Evolutionary conservation across 257 asterid genomes (phyloP).

Genomic region (Lithospermum erythrorhizon): DNA sequence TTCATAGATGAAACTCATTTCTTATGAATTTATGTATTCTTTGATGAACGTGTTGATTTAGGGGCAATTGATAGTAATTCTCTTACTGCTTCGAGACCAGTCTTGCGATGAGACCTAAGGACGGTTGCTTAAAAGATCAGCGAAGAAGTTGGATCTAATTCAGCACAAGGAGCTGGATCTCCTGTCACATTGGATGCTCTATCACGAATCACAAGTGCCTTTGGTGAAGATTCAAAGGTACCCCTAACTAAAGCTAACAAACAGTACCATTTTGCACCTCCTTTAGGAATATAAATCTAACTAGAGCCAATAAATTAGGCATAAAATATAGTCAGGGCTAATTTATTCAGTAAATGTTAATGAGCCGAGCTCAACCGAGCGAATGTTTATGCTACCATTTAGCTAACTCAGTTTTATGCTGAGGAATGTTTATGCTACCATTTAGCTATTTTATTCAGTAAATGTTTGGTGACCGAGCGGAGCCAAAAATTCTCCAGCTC

Average conservation of each 20-base stretch:
- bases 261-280: background rate
- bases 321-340: too few species aligned
- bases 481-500: too few species aligned
- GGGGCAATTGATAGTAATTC: constrained; percentile 95
- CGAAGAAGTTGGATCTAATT: constrained; percentile 89
- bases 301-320: too few species aligned
- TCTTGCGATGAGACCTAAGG: constrained; percentile 70
- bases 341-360: too few species aligned
- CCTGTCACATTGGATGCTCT: constrained; percentile 79
- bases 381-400: too few species aligned
- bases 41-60: constrained; percentile 20
- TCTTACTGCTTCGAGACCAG: constrained; percentile 53
- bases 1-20: background rate
- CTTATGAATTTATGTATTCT: background rate
- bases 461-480: too few species aligned
- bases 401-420: too few species aligned
- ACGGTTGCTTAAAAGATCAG: constrained; percentile 98
- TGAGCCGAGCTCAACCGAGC: too few species aligned
- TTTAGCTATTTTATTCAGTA: too few species aligned
- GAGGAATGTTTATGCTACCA: too few species aligned
- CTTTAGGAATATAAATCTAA: too few species aligned
- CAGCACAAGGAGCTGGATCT: constrained; percentile 99
- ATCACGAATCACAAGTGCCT: constrained; percentile 71
- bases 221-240: constrained; percentile 71
- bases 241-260: background rate